Evolutionary conservation across 1,284 basidiomycete genomes (phyloP).

Genomic region (Fomitiporia mediterranea): DNA sequence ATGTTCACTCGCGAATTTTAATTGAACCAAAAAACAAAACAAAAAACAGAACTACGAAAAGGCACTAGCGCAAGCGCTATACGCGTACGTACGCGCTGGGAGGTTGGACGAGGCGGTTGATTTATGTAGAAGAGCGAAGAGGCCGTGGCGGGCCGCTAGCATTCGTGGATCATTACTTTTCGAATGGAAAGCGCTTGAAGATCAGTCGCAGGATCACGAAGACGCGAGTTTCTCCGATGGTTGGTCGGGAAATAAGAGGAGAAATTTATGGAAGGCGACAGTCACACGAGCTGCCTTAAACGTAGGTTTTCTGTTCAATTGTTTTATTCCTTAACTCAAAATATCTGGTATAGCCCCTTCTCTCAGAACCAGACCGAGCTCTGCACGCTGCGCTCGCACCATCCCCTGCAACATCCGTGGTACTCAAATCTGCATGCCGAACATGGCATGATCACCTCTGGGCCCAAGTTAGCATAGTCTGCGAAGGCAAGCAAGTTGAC

Average conservation of each 20-base stretch:
- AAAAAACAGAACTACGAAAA: slow-evolving; percentile 74
- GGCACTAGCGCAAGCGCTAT: slow-evolving; percentile 66
- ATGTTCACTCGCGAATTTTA: neutral
- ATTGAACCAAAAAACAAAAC: neutral
- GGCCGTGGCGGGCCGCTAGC: slow-evolving; percentile 89
- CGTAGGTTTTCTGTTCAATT: slow-evolving; percentile 40
- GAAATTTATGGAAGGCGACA: slow-evolving; percentile 81
- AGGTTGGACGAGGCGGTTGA: slow-evolving; percentile 79
- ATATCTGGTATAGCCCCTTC: slow-evolving; percentile 42
- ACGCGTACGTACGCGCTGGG: slow-evolving; percentile 77
- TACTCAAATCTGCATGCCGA: slow-evolving; percentile 75
- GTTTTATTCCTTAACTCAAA: neutral
- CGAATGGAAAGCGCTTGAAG: slow-evolving; percentile 65
- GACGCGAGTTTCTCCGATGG: slow-evolving; percentile 44
- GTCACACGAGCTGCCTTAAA: slow-evolving; percentile 78
- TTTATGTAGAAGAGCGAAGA: slow-evolving; percentile 77
- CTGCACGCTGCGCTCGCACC: slow-evolving; percentile 88
- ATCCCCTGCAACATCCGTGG: slow-evolving; percentile 64
- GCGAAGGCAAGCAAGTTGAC: slow-evolving; percentile 66
- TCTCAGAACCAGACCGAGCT: slow-evolving; percentile 75
- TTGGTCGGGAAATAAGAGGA: slow-evolving; percentile 68
- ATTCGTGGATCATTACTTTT: slow-evolving; percentile 78
- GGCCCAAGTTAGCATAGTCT: slow-evolving; percentile 83
- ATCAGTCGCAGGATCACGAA: slow-evolving; percentile 38
- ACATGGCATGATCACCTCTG: slow-evolving; percentile 96